A percentile compares a stretch with the other conserved stretches of the same genome.
Evolutionary conservation across 805 yeast genomes (phyloP).

Genomic region (Yarrowia divulgata): DNA sequence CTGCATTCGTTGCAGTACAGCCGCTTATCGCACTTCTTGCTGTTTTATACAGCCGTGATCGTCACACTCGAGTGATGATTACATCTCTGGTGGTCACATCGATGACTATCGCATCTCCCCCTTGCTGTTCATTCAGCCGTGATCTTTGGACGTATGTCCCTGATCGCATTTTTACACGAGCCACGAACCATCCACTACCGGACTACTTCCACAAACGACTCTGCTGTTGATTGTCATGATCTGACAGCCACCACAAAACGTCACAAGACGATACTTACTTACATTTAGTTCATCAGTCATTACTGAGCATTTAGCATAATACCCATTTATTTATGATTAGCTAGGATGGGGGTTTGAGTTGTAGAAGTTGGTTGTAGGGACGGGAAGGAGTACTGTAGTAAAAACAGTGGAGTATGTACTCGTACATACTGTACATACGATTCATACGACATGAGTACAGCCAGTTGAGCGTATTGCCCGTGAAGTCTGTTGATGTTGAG

Average conservation of each 20-base stretch:
- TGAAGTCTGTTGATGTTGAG: no score
- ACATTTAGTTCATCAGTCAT: conserved; percentile 20
- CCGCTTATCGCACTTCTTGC: no score
- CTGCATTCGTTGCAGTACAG: no score
- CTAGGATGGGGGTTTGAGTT: no score
- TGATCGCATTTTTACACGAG: background rate
- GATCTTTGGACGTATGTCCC: background rate
- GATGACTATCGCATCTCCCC: background rate
- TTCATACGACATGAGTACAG: no score
- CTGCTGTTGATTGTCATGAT: background rate
- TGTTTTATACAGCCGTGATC: background rate
- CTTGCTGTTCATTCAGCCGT: conserved; percentile 14
- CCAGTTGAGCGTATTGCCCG: no score
- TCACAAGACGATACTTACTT: conserved; percentile 3
- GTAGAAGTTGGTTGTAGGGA: no score
- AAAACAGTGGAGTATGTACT: no score
- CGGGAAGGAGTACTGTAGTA: no score
- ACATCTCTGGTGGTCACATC: background rate
- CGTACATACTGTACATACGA: no score
- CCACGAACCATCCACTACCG: background rate
- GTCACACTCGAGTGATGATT: no score
- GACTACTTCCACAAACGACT: background rate
- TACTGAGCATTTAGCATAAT: conserved; percentile 37
- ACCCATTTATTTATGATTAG: conserved; percentile 17
- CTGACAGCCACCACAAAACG: no score